Evolutionary conservation across 768 basidiomycete species (phyloP).

Genomic region (Lentinula raphanica): DNA sequence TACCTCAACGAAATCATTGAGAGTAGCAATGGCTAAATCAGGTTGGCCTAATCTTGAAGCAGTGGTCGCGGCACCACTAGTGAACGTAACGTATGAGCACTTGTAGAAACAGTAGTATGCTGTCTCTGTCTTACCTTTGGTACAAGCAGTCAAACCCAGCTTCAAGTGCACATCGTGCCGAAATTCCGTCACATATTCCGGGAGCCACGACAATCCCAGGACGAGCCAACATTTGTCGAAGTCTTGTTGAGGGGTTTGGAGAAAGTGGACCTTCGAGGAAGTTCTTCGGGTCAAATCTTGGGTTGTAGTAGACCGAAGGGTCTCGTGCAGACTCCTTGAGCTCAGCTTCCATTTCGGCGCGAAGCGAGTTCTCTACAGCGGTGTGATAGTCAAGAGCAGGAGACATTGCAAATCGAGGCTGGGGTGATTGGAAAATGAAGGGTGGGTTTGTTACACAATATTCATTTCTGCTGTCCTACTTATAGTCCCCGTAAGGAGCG

Average conservation of each 20-base stretch:
- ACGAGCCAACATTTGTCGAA: conserved; percentile 63
- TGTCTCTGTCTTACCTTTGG: conserved; percentile 46
- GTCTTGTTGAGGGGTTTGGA: conserved; percentile 60
- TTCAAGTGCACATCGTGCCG: conserved; percentile 73
- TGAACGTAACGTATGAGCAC: not conserved
- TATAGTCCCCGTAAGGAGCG: not conserved
- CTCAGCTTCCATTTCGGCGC: not conserved
- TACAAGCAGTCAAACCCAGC: conserved; percentile 75
- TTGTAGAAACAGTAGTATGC: not conserved
- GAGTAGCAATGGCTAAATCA: conserved; percentile 73
- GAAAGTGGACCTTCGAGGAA: conserved; percentile 68
- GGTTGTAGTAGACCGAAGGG: conserved; percentile 48
- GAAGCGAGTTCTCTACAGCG: conserved; percentile 1
- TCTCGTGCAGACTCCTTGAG: not conserved
- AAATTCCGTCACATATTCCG: conserved; percentile 79
- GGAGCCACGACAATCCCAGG: conserved; percentile 79
- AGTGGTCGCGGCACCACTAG: conserved; percentile 71
- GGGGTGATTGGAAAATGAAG: not conserved
- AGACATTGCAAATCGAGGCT: not conserved
- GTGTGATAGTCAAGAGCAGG: conserved; percentile 8
- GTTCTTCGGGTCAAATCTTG: conserved; percentile 65
- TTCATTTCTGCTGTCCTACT: not conserved
- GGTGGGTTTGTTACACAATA: not conserved
- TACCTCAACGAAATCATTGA: conserved; percentile 71
- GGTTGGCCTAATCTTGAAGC: conserved; percentile 74